Percentiles rank a stretch among this genome's conserved stretches.
Conservation (phyloP, 768 basidiomycete genomes). For the Favolaschia claudopus region DNA sequence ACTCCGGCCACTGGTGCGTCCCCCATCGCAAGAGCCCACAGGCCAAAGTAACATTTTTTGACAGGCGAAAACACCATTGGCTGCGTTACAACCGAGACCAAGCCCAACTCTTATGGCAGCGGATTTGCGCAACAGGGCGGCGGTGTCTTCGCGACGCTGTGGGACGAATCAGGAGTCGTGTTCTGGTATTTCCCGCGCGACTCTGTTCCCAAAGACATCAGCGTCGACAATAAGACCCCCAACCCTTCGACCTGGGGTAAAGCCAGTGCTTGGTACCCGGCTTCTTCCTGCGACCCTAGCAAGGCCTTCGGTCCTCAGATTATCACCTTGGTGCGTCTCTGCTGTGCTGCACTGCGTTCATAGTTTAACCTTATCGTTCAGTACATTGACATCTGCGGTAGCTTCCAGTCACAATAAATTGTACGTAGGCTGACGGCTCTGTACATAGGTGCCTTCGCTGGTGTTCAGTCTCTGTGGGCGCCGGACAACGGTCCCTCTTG, state of each 20-base stretch:
- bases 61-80: slow-evolving; percentile 30
- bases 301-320: slow-evolving; percentile 64
- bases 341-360: slow-evolving; percentile 5
- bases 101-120: slow-evolving; percentile 32
- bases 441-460: too few relatives aligned
- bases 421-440: too few relatives aligned
- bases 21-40: neutral
- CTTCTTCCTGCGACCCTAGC: slow-evolving; percentile 60
- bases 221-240: slow-evolving; percentile 57
- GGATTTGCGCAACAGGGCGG: slow-evolving; percentile 49
- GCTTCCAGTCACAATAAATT: too few relatives aligned
- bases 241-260: slow-evolving; percentile 63
- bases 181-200: slow-evolving; percentile 52
- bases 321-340: slow-evolving; percentile 53
- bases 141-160: slow-evolving; percentile 66
- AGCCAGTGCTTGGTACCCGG: slow-evolving; percentile 66
- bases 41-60: too few relatives aligned
- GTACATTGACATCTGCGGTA: slow-evolving; percentile 33
- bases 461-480: too few relatives aligned
- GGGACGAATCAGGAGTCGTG: slow-evolving; percentile 57
- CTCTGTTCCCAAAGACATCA: slow-evolving; percentile 66
- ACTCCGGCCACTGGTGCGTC: slow-evolving; percentile 15
- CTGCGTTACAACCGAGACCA: slow-evolving; percentile 36
- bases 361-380: too few relatives aligned
- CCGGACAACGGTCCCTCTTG: too few relatives aligned